Base-by-base conservation (phyloP, 371 early-diverging fungal species). In the Mortierella sp. region DNA sequence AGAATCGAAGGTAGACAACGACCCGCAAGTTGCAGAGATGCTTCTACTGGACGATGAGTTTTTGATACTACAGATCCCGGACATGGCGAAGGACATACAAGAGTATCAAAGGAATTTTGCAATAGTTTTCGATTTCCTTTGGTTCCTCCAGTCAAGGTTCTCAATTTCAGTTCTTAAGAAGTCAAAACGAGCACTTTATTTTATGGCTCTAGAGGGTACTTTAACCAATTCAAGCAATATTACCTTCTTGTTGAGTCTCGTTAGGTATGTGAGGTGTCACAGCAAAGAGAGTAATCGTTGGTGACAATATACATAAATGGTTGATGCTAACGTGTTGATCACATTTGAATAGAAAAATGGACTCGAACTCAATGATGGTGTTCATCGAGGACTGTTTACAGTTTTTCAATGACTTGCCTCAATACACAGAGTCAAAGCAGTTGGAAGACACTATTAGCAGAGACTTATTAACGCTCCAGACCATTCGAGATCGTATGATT, bases 31-130 rank as follows among this genome's bases (percentile, higher is more conserved):
- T 19, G 92, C 89, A 3, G 83, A 87, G 36, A 68, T 69, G 63
- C 68, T 94, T 7, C 63, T 94, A 8, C 71, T 84, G 21, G 89
- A 93, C 67, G 90, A 93, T 55, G 74, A 77, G 61, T 87, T 77
- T 60, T 65, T 94, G 19, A 65, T 84, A 24, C 75, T 70, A 1
- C 80, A 86, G 32, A 58, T 91, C n/a, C 86, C 86, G 11, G 67
- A 77, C 3, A 74, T 87, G 36, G 67, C 90, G 4, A 47, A 47
- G 1, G 83, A 85, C 2, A 72, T 93, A 45, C 70, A 78, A 22
- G 68, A 50, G 11, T 92, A 92, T 63, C 93, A 91, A 58, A 58
- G 65, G 24, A 74, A 85, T 48, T 93, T 90, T 59, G 75, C 78
- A 32, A 58, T 87, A 15, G 88, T 87, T 4, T 84, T 93, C 43